A percentile compares a stretch with the other conserved stretches of the same genome.
phyloP scores from a whole-genome alignment of 176 grass and related monocot species.

The Carex myosuroides region DNA sequence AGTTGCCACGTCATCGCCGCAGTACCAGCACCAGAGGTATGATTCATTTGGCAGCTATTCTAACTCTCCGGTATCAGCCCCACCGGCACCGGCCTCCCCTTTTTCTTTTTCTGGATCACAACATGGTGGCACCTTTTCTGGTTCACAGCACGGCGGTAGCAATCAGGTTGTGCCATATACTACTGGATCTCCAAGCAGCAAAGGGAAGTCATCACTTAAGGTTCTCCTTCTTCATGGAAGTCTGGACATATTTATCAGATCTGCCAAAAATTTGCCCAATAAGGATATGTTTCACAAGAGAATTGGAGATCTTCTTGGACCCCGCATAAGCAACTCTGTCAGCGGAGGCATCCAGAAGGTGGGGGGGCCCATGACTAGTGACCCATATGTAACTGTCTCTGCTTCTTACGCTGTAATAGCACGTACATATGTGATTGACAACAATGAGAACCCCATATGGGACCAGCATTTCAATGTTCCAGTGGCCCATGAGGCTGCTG shows the following conservation, averaged over 20 bases:
- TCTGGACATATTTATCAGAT: constrained; percentile 65
- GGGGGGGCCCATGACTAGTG: constrained; percentile 51
- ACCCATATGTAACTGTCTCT: constrained; percentile 77
- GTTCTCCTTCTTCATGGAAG: constrained; percentile 70
- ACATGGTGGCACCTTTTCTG: neutral
- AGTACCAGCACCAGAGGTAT: neutral
- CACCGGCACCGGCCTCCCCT: neutral
- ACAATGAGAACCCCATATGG: constrained; percentile 87
- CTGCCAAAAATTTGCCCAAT: constrained; percentile 76
- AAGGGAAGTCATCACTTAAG: constrained; percentile 26
- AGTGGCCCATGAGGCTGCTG: constrained; percentile 56
- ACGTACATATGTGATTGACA: constrained; percentile 57
- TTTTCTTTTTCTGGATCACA: neutral
- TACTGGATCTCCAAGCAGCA: neutral
- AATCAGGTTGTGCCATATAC: neutral
- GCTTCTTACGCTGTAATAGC: constrained; percentile 40
- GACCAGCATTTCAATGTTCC: constrained; percentile 67
- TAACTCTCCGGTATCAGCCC: neutral
- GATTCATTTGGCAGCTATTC: neutral
- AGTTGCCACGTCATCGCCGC: neutral
- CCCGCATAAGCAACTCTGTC: constrained; percentile 10
- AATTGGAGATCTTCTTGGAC: constrained; percentile 43
- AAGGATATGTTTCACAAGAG: constrained; percentile 80
- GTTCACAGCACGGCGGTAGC: neutral
- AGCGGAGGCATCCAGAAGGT: constrained; percentile 20